Evolutionary conservation across 805 yeast species (phyloP), one percentile per base, ranked within the genome.

Genomic region (Clavispora phyllophila): DNA sequence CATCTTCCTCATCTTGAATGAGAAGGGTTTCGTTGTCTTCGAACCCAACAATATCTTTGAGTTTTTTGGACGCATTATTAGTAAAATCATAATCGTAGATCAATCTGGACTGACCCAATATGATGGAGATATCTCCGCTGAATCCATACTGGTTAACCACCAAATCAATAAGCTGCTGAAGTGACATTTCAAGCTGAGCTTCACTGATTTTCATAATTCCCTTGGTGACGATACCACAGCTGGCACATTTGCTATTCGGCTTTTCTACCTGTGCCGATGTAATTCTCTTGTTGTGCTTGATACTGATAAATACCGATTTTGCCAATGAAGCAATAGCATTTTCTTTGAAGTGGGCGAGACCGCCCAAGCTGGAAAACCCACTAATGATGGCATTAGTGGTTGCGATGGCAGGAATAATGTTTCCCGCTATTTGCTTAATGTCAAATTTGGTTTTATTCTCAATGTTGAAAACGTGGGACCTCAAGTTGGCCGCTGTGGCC

Each of bases 391-490:
- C 98, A 61, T 93, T 93, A 3, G 97, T 91, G 1, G 99, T 93
- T 5, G 99, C 98, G 53, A 95, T 90, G 0, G 99, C 99, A 0
- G 99, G 99, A 32, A 93, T 93, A 54, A 93, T 93, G 62, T 91
- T 93, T 5, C 99, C 99, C 0, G 99, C 99, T 49, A 91, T 89
- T 56, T 86, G 95, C 60, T 93, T 93, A 47, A 86, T 78, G 46
- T 88, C 96, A 58, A 95, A 93, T 46, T 86, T 82, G 3, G 93
- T 73, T 57, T 84, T 83, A 40, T 70, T 51, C 26, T 81, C 85
- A 43, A 90, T 89, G 19, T 73, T 69, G 57, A 90, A 91, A 2
- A 86, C 73, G 38, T 55, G 57, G 0, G 91, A 82, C 49, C 96
- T 73, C 37, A 90, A 70, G 55, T 89, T 88, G 0, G 96, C 80